Conservation (phyloP, 2,329 filamentous ascomycete species). For the Gaeumannomyces tritici region DNA sequence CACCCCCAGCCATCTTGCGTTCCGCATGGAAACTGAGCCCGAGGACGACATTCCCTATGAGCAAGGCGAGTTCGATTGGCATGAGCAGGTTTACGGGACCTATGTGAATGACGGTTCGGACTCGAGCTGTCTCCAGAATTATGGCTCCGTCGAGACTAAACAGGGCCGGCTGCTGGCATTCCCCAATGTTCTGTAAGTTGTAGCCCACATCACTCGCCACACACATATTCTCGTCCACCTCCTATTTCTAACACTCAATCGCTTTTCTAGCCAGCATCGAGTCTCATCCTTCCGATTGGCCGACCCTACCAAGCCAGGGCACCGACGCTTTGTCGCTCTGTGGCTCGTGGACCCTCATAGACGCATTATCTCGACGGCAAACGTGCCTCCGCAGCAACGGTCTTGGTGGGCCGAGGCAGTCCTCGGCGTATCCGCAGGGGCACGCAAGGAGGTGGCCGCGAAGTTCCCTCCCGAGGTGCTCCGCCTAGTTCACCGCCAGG, state of each 20-base stretch:
- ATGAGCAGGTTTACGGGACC: slow-evolving; percentile 12
- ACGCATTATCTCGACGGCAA: slow-evolving; percentile 34
- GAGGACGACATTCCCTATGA: slow-evolving; percentile 6
- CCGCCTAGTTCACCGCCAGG: neutral
- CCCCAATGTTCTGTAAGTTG: slow-evolving; percentile 18
- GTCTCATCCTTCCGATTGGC: slow-evolving; percentile 38
- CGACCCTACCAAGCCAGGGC: slow-evolving; percentile 40
- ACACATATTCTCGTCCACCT: neutral
- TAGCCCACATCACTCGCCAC: neutral
- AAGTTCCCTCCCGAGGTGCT: neutral
- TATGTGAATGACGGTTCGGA: slow-evolving; percentile 9
- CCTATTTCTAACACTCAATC: neutral
- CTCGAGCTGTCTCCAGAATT: slow-evolving; percentile 23
- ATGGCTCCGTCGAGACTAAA: slow-evolving; percentile 28
- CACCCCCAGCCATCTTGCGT: slow-evolving; percentile 29
- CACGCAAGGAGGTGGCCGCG: neutral
- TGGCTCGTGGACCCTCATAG: slow-evolving; percentile 48
- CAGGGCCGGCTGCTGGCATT: slow-evolving; percentile 36
- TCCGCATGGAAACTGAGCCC: slow-evolving; percentile 23
- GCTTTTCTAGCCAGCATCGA: slow-evolving; percentile 29
- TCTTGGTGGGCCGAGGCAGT: slow-evolving; percentile 23
- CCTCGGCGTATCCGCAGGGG: neutral
- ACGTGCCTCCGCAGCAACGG: slow-evolving; percentile 27
- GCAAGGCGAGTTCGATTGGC: slow-evolving; percentile 7
- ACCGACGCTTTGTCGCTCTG: slow-evolving; percentile 46